Evolutionary conservation across 2,329 filamentous ascomycete species (phyloP), one percentile per base, ranked within the genome.

Genomic region (Microdochium trichocladiopsis): DNA sequence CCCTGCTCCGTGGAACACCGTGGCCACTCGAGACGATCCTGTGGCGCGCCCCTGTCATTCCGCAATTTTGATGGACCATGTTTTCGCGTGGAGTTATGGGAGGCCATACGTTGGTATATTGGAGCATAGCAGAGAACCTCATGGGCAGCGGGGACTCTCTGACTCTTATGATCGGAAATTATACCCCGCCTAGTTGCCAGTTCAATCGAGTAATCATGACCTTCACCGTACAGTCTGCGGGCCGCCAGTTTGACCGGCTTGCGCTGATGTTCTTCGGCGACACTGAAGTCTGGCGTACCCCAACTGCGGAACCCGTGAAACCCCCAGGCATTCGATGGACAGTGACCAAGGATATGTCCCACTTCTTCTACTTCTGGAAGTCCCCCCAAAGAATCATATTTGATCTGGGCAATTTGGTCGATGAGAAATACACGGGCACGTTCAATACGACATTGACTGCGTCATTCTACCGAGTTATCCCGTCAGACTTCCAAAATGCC

Each of bases 121-220:
- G 41, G 47, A 50, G 25, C 43, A 37, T 18, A 47, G n/a, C 28
- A 49, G 28, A 49, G 43, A 25, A 14, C 48, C 43, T 25, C 33
- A 22, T 45, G 16, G 49, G n/a, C 21, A 25, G 25, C 2, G 28
- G 36, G 41, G 22, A 28, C 54, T 54, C 21, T 56, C 53, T 59
- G 28, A 58, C 48, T 31, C 11, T 16, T 23, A 53, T 48, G 25
- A 52, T 58, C 79, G 78, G 78, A 48, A 64, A 69, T 33, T 86
- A 86, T 62, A 71, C 63, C 6, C 84, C 84, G 28, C 83, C 84
- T 18, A 58, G 64, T 16, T 87, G 83, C 66, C 64, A 71, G 16
- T 88, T 86, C 67, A 85, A 86, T 57, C 75, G 77, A 25, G 79
- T 86, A 24, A 73, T 74, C 10, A 80, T 87, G 68, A 86, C 86